Conservation (phyloP, 257 asterid genomes). For the Solanum verrucosum region DNA sequence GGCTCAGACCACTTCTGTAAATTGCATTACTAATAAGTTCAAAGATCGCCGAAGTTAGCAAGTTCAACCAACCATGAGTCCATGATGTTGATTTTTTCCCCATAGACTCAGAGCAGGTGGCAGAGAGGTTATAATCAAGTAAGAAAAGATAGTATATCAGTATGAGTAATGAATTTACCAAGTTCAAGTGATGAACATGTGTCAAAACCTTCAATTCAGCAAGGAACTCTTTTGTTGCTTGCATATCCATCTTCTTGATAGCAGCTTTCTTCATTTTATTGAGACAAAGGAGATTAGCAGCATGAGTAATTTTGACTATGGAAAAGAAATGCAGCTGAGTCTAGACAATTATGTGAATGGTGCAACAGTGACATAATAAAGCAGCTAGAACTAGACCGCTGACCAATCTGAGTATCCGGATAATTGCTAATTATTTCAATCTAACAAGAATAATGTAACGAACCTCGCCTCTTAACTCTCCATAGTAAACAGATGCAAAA, state of each 20-base stretch:
- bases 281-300: neutral
- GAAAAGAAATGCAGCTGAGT: neutral
- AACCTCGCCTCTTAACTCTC: slow-evolving; percentile 83
- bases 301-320: neutral
- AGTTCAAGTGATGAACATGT: slow-evolving; percentile 81
- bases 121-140: neutral
- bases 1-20: neutral
- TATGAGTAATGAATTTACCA: slow-evolving; percentile 31
- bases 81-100: neutral
- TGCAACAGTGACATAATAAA: neutral
- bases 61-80: neutral
- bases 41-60: neutral
- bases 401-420: neutral
- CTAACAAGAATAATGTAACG: slow-evolving; percentile 4
- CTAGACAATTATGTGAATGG: neutral
- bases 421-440: neutral
- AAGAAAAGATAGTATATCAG: neutral
- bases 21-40: neutral
- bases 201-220: slow-evolving; percentile 79
- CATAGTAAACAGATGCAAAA: slow-evolving; percentile 69
- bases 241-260: slow-evolving; percentile 84
- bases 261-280: slow-evolving; percentile 59
- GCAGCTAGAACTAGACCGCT: neutral
- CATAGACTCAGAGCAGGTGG: neutral
- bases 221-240: slow-evolving; percentile 76